A percentile compares a stretch with the other conserved stretches of the same genome.
Conservation (phyloP, 2,329 filamentous ascomycete genomes). For the Tolypocladium guangdongense region DNA sequence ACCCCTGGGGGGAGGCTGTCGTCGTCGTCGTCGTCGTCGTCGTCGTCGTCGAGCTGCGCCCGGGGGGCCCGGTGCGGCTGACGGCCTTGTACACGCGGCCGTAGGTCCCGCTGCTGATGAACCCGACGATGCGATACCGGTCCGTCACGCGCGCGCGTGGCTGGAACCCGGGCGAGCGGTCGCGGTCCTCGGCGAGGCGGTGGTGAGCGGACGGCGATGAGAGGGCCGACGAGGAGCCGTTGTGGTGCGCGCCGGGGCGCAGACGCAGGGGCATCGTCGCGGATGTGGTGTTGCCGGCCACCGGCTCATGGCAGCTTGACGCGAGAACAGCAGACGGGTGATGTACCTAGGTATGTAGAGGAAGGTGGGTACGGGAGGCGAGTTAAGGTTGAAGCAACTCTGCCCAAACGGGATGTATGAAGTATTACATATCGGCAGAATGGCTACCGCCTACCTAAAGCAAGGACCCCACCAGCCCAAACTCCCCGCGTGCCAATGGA, state of each 20-base stretch:
- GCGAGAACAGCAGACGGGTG: too few species aligned
- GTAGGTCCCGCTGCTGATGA: constrained; percentile 97
- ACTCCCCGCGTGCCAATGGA: too few species aligned
- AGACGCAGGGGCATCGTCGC: constrained; percentile 21
- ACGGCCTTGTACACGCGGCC: constrained; percentile 95
- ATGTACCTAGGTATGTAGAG: too few species aligned
- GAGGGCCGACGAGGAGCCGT: constrained; percentile 5
- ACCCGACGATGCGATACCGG: constrained; percentile 91
- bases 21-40: too few species aligned
- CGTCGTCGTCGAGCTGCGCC: neutral
- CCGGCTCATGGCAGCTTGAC: neutral
- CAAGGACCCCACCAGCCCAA: too few species aligned
- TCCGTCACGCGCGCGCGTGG: constrained; percentile 83
- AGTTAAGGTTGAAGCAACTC: too few species aligned
- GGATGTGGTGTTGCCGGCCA: neutral
- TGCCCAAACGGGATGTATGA: too few species aligned
- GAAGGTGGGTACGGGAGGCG: too few species aligned
- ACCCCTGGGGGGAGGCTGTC: neutral
- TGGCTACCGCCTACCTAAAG: too few species aligned
- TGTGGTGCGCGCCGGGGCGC: constrained; percentile 15
- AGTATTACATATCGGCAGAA: too few species aligned
- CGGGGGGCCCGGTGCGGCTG: constrained; percentile 34
- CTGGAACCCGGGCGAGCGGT: constrained; percentile 46
- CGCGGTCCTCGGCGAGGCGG: constrained; percentile 36
- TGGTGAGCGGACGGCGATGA: constrained; percentile 22